These are phyloP conservation scores for Microthyrium microscopicum DNA, from an alignment of 2,329 filamentous ascomycete species.

Conservation along the genomic window DNA sequence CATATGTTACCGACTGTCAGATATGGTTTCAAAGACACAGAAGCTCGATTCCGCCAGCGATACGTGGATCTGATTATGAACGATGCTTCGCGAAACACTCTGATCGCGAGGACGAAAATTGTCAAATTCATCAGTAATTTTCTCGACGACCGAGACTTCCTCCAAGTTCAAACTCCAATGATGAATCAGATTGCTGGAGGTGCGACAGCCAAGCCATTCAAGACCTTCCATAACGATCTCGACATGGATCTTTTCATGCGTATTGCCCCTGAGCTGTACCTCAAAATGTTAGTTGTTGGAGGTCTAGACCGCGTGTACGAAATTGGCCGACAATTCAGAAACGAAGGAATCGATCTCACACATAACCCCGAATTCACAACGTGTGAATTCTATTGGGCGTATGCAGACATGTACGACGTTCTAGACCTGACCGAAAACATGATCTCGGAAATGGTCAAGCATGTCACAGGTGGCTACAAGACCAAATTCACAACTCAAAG, in stretches of 20 bases:
- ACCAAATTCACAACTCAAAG: constrained; percentile 76
- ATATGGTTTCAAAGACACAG: constrained; percentile 84
- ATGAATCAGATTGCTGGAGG: constrained; percentile 93
- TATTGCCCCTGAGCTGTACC: constrained; percentile 84
- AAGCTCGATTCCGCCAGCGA: constrained; percentile 75
- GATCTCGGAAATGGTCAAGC: constrained; percentile 75
- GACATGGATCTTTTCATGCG: constrained; percentile 92
- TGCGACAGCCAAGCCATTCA: constrained; percentile 87
- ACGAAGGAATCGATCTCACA: constrained; percentile 79
- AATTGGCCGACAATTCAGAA: constrained; percentile 87
- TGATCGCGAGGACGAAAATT: constrained; percentile 75
- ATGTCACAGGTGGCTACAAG: constrained; percentile 68
- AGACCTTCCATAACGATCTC: constrained; percentile 90
- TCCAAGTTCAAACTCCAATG: constrained; percentile 94
- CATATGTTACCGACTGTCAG: constrained; percentile 81
- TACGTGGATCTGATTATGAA: constrained; percentile 90
- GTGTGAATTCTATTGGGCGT: constrained; percentile 94
- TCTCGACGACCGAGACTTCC: constrained; percentile 75
- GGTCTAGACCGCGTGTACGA: constrained; percentile 92
- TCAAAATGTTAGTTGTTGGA: constrained; percentile 93
- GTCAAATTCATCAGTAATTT: constrained; percentile 76
- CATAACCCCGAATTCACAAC: constrained; percentile 99
- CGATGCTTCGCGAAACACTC: constrained; percentile 64
- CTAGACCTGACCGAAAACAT: constrained; percentile 88
- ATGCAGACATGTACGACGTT: constrained; percentile 50